phyloP scores from a whole-genome alignment of 257 asterid genomes.

The Forsythia viridissima region DNA sequence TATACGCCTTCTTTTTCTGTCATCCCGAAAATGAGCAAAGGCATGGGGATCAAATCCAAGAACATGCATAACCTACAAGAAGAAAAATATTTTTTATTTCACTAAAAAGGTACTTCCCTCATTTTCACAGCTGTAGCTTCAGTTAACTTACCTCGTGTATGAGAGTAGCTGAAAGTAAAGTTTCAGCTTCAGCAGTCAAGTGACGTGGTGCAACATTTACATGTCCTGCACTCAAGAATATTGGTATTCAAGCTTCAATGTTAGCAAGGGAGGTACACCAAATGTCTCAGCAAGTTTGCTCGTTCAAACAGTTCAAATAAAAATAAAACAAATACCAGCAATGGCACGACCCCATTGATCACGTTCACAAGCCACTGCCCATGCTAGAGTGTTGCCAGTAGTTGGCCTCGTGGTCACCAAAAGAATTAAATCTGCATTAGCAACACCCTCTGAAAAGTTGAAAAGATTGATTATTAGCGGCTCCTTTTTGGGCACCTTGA shows the following conservation, averaged over 20 bases:
- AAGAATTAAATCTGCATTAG: constrained; percentile 90
- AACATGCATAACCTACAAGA: constrained; percentile 82
- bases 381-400: constrained; percentile 91
- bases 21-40: constrained; percentile 93
- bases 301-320: constrained; percentile 6
- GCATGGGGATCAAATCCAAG: constrained; percentile 99
- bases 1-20: constrained; percentile 81
- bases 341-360: constrained; percentile 99
- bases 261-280: neutral
- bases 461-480: neutral
- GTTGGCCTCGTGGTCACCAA: constrained; percentile 96
- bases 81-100: constrained; percentile 15
- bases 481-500: neutral
- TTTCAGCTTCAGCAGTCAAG: constrained; percentile 97
- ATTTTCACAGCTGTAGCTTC: constrained; percentile 2
- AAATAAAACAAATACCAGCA: constrained; percentile 55
- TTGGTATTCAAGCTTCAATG: constrained; percentile 1
- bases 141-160: constrained; percentile 73
- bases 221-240: constrained; percentile 59
- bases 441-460: constrained; percentile 73
- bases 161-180: constrained; percentile 85
- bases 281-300: constrained; percentile 11
- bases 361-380: constrained; percentile 99
- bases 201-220: constrained; percentile 99
- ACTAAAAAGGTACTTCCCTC: constrained; percentile 10